A percentile compares a stretch with the other conserved stretches of the same genome.
phyloP scores from a whole-genome alignment of 1,284 basidiomycete species.

The Apiotrichum siamense region DNA sequence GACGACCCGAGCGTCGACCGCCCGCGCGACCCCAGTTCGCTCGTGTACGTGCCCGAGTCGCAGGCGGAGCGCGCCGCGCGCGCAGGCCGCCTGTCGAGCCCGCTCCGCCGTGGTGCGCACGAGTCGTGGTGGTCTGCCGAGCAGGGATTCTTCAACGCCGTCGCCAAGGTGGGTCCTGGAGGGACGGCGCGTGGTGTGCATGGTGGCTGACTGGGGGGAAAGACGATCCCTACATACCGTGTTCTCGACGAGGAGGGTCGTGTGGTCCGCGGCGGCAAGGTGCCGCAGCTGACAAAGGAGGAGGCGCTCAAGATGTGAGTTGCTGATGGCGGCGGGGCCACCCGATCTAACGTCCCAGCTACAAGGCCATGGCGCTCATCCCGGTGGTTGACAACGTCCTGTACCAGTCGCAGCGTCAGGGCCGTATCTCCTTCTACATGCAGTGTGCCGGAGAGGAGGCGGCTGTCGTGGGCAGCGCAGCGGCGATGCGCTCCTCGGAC shows the following conservation, averaged over 20 bases:
- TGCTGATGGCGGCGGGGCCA: not conserved
- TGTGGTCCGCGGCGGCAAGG: constrained; percentile 61
- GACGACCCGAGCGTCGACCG: constrained; percentile 17
- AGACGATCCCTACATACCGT: constrained; percentile 66
- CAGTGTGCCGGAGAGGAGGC: constrained; percentile 82
- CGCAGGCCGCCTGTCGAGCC: constrained; percentile 27
- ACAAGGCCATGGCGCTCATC: constrained; percentile 75
- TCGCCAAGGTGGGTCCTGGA: constrained; percentile 31
- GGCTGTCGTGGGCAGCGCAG: constrained; percentile 81
- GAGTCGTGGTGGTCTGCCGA: constrained; percentile 45
- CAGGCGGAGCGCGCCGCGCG: constrained; percentile 33
- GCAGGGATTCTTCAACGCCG: constrained; percentile 45
- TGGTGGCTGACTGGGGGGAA: constrained; percentile 30
- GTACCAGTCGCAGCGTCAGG: constrained; percentile 87
- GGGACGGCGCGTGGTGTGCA: not conserved
- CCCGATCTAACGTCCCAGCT: constrained; percentile 47
- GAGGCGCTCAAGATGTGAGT: constrained; percentile 65
- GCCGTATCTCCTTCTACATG: constrained; percentile 83
- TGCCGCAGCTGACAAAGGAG: constrained; percentile 67
- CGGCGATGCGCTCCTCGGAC: constrained; percentile 73
- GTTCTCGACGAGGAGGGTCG: constrained; percentile 71
- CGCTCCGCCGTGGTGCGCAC: constrained; percentile 40
- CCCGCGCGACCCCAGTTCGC: constrained; percentile 12
- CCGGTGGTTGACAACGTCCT: constrained; percentile 81
- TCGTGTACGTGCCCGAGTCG: constrained; percentile 35